phyloP scores from a whole-genome alignment of 441 rosid species.

The Pelargonium australe region DNA sequence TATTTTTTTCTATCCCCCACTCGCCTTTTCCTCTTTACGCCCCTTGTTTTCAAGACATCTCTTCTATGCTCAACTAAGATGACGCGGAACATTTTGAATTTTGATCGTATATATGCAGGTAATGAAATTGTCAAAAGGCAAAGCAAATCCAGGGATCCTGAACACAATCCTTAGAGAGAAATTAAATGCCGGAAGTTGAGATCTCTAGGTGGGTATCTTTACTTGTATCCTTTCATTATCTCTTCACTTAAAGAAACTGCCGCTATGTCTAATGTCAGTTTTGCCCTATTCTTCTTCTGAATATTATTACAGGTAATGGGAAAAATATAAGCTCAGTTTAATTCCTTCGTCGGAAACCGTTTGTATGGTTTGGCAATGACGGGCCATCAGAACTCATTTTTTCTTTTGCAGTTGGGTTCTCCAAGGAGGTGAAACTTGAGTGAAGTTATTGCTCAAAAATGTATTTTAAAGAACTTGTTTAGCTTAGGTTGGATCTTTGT shows the following conservation, averaged over 20 bases:
- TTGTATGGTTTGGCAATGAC: not conserved
- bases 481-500: not conserved
- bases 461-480: not conserved
- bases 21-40: not conserved
- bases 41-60: not conserved
- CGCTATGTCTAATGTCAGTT: not conserved
- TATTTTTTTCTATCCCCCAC: not conserved
- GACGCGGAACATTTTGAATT: slow-evolving; percentile 6
- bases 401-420: not conserved
- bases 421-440: not conserved
- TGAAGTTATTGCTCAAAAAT: not conserved
- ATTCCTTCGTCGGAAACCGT: not conserved
- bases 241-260: not conserved
- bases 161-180: slow-evolving; percentile 77
- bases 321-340: not conserved
- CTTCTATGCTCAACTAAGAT: not conserved
- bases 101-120: slow-evolving; percentile 39
- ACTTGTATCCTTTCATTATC: not conserved
- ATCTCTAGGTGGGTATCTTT: not conserved
- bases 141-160: slow-evolving; percentile 77
- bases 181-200: slow-evolving; percentile 50
- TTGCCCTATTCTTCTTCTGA: not conserved
- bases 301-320: not conserved
- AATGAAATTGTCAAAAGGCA: slow-evolving; percentile 85
- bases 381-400: not conserved